Conservation (phyloP, 257 asterid species). For the Ilex aquifolium region DNA sequence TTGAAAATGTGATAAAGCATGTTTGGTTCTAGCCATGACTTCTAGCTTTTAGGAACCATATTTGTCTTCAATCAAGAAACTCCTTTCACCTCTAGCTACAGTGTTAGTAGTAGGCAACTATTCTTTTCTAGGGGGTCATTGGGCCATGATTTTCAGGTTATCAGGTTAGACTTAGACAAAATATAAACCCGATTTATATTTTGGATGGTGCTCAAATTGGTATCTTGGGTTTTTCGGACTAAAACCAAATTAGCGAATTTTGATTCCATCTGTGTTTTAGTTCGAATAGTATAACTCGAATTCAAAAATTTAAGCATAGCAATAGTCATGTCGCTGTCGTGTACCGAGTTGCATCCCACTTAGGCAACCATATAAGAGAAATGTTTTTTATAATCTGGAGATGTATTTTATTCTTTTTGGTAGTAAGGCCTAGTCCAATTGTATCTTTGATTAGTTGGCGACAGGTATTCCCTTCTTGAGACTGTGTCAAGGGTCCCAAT, state of each 20-base stretch:
- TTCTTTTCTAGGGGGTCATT: background rate
- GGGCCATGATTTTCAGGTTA: too few relatives aligned
- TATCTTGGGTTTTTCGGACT: too few relatives aligned
- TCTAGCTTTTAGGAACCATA: slow-evolving; percentile 22
- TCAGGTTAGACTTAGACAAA: too few relatives aligned
- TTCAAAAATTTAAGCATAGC: too few relatives aligned
- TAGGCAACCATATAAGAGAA: background rate
- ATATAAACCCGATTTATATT: too few relatives aligned
- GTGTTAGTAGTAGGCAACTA: background rate
- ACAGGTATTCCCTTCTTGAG: slow-evolving; percentile 14
- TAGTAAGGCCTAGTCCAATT: slow-evolving; percentile 12
- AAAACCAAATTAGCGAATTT: too few relatives aligned
- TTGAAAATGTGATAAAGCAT: background rate
- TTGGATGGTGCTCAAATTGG: too few relatives aligned
- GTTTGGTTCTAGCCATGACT: slow-evolving; percentile 9
- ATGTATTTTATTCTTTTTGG: slow-evolving; percentile 11
- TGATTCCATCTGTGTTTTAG: too few relatives aligned
- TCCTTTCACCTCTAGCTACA: background rate
- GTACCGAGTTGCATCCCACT: too few relatives aligned
- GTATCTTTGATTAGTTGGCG: background rate
- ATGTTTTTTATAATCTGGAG: slow-evolving; percentile 1
- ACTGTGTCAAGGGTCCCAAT: slow-evolving; percentile 29
- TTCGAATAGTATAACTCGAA: too few relatives aligned
- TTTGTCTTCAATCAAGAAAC: slow-evolving; percentile 20
- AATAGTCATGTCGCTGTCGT: too few relatives aligned